These are phyloP conservation scores for Cetradonia linearis DNA, from an alignment of 495 filamentous ascomycete genomes.

Conservation along the genomic window DNA sequence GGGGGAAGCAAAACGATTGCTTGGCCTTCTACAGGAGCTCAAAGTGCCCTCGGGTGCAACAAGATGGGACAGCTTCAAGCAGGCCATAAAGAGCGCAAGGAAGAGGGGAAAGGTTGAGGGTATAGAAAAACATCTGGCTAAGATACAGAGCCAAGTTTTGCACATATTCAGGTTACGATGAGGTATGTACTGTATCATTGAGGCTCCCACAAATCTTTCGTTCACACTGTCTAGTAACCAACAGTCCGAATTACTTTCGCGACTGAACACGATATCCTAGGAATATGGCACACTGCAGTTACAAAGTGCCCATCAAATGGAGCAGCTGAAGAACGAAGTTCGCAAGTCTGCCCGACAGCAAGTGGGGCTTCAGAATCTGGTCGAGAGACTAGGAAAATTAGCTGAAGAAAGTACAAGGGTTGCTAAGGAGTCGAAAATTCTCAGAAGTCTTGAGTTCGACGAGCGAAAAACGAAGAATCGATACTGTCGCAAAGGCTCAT, in stretches of 20 bases:
- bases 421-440: not conserved
- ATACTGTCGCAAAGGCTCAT: conserved; percentile 2
- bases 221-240: conserved; percentile 4
- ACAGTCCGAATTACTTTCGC: not conserved
- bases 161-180: not conserved
- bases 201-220: not conserved
- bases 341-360: not conserved
- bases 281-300: not conserved
- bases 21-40: not conserved
- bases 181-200: not conserved
- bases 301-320: conserved; percentile 4
- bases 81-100: not conserved
- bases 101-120: not conserved
- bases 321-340: conserved; percentile 6
- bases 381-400: not conserved
- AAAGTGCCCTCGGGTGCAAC: not conserved
- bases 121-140: not conserved
- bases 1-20: not conserved
- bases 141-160: conserved; percentile 6
- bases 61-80: conserved; percentile 2
- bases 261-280: conserved; percentile 1
- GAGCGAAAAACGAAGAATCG: conserved; percentile 5
- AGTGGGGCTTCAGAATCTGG: not conserved
- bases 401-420: not conserved
- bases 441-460: conserved; percentile 8